Conservation (phyloP, 306 rosid species). For the Lithocarpus polystachyus region DNA sequence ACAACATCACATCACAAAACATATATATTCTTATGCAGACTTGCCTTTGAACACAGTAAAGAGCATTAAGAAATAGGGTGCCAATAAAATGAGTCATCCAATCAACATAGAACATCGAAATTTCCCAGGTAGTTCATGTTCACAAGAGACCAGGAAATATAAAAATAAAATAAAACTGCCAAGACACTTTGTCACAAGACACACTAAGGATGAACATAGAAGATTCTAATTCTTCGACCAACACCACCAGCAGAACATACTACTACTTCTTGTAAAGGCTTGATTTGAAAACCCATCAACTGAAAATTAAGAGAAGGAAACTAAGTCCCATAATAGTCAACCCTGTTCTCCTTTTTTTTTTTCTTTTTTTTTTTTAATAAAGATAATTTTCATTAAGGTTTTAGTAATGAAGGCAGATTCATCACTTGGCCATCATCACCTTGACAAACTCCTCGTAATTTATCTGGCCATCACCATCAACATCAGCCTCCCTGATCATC, state of each 20-base stretch:
- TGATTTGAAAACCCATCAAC: conserved; percentile 18
- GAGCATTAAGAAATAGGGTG: background rate
- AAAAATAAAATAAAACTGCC: conserved; percentile 2
- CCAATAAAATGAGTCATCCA: background rate
- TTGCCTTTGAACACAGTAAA: background rate
- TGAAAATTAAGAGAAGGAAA: conserved; percentile 7
- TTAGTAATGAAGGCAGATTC: background rate
- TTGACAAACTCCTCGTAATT: conserved; percentile 29
- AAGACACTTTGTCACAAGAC: conserved; percentile 25
- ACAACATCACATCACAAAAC: too few species aligned
- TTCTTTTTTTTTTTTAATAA: background rate
- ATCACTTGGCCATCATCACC: conserved; percentile 33
- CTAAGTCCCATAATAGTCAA: conserved; percentile 15
- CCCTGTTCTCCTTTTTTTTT: background rate
- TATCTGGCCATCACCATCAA: conserved; percentile 22
- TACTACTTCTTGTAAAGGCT: conserved; percentile 16
- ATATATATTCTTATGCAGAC: background rate
- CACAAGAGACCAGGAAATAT: background rate
- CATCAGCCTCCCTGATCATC: conserved; percentile 28
- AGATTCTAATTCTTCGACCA: conserved; percentile 1
- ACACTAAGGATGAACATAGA: conserved; percentile 9
- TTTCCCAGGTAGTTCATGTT: background rate
- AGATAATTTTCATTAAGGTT: background rate
- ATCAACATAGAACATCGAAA: conserved; percentile 4
- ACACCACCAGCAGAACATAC: conserved; percentile 11